phyloP scores from a whole-genome alignment of 192 early-diverging fungal species.

The Piromyces sp. region DNA sequence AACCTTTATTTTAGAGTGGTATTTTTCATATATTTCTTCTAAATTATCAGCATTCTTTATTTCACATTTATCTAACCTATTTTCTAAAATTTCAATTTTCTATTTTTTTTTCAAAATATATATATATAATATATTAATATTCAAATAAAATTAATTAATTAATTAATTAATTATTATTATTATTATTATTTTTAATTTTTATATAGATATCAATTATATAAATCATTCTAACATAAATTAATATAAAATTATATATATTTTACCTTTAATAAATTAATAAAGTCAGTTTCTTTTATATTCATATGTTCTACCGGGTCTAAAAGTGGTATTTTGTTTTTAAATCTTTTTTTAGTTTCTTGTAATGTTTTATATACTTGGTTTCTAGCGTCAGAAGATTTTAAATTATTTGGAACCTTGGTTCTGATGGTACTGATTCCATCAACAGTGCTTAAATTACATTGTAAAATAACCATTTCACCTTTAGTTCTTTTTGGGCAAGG shows the following conservation, averaged over 20 bases:
- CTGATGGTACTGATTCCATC: conserved; percentile 57
- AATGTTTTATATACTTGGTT: conserved; percentile 45
- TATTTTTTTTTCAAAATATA: conserved; percentile 1
- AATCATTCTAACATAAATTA: too few relatives aligned
- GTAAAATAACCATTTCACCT: conserved; percentile 56
- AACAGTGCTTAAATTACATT: conserved; percentile 55
- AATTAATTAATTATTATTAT: too few relatives aligned
- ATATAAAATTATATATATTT: too few relatives aligned
- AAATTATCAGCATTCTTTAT: conserved; percentile 36
- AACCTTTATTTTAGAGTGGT: conserved; percentile 45
- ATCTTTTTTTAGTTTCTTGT: conserved; percentile 27
- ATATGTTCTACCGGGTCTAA: neutral
- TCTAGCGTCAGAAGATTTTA: conserved; percentile 34
- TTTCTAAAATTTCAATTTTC: conserved; percentile 58
- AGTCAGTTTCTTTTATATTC: conserved; percentile 9
- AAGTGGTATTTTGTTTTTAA: conserved; percentile 6
- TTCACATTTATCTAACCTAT: conserved; percentile 38
- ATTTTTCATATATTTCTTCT: conserved; percentile 34
- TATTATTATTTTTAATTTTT: too few relatives aligned
- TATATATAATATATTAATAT: neutral
- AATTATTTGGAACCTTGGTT: conserved; percentile 50
- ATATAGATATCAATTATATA: too few relatives aligned
- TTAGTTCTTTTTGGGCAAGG: conserved; percentile 31
- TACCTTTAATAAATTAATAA: conserved; percentile 50
- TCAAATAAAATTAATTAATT: too few relatives aligned